phyloP scores from a whole-genome alignment of 805 yeast species.

The Nakazawaea populi region DNA sequence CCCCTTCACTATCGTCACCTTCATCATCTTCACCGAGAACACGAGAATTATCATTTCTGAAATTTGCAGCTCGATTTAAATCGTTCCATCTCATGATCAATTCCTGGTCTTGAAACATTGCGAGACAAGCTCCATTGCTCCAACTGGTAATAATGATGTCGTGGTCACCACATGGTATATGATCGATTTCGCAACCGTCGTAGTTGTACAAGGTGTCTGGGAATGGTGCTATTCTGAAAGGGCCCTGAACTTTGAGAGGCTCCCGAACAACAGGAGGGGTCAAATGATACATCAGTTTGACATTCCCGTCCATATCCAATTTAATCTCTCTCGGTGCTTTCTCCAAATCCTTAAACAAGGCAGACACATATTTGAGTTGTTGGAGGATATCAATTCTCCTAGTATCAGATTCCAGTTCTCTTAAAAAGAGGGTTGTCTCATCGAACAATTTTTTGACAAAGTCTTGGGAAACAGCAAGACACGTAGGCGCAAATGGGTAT shows the following conservation, averaged over 20 bases:
- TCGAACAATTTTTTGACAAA: conserved; percentile 27
- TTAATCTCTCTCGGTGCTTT: conserved; percentile 7
- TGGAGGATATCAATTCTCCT: conserved; percentile 18
- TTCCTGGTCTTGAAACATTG: conserved; percentile 26
- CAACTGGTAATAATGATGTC: conserved; percentile 16
- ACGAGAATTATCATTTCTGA: too few species aligned
- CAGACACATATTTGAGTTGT: conserved; percentile 31
- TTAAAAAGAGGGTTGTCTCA: conserved; percentile 23
- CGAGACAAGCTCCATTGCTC: conserved; percentile 20
- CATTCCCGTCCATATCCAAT: neutral
- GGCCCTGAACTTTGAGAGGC: conserved; percentile 38
- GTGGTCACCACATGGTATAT: conserved; percentile 20
- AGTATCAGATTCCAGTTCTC: conserved; percentile 2
- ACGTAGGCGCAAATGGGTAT: conserved; percentile 58
- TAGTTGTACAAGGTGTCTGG: conserved; percentile 47
- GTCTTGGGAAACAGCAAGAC: conserved; percentile 29
- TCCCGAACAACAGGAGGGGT: neutral
- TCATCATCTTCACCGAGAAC: conserved; percentile 3
- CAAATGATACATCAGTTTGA: neutral
- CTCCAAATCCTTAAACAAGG: conserved; percentile 24
- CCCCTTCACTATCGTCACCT: conserved; percentile 11
- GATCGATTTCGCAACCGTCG: conserved; percentile 30
- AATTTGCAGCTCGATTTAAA: neutral
- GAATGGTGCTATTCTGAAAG: conserved; percentile 46
- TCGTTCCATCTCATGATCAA: conserved; percentile 29